These are phyloP conservation scores for Aureobasidium pullulans DNA, from an alignment of 2,329 filamentous ascomycete species.

Conservation along the genomic window DNA sequence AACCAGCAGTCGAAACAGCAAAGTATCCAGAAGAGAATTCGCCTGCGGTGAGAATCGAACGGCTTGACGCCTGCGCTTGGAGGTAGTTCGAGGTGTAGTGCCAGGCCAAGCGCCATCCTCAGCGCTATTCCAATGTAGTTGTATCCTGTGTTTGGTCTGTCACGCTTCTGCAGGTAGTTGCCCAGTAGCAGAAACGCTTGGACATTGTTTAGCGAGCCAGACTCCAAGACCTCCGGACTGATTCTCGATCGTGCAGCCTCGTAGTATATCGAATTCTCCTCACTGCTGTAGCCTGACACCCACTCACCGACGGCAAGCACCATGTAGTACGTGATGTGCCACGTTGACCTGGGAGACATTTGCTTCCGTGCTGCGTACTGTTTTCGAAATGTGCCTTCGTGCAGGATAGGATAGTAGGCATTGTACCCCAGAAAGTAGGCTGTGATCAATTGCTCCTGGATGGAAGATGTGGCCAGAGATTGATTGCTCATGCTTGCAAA, in stretches of 20 bases:
- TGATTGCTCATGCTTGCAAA: background rate
- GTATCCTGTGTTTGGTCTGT: constrained; percentile 45
- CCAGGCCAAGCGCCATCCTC: constrained; percentile 43
- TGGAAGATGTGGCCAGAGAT: background rate
- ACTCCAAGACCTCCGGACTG: constrained; percentile 41
- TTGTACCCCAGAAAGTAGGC: constrained; percentile 43
- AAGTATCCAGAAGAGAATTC: constrained; percentile 27
- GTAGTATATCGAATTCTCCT: constrained; percentile 35
- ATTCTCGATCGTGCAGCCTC: constrained; percentile 40
- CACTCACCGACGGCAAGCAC: constrained; percentile 38
- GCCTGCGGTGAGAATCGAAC: constrained; percentile 28
- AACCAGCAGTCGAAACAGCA: constrained; percentile 44
- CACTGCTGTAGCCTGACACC: constrained; percentile 35
- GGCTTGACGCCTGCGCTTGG: constrained; percentile 32
- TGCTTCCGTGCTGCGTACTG: constrained; percentile 33
- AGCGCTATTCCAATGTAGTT: constrained; percentile 42
- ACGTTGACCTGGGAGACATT: constrained; percentile 34
- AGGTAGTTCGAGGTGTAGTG: constrained; percentile 43
- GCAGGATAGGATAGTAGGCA: constrained; percentile 40
- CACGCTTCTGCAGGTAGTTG: constrained; percentile 42
- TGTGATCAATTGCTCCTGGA: background rate
- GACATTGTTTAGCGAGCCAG: constrained; percentile 43
- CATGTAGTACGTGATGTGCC: constrained; percentile 38
- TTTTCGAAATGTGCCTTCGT: constrained; percentile 41
- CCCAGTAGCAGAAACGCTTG: constrained; percentile 41